A percentile compares a stretch with the other conserved stretches of the same genome.
Conservation (phyloP, 306 rosid species). For the Spatholobus suberectus region DNA sequence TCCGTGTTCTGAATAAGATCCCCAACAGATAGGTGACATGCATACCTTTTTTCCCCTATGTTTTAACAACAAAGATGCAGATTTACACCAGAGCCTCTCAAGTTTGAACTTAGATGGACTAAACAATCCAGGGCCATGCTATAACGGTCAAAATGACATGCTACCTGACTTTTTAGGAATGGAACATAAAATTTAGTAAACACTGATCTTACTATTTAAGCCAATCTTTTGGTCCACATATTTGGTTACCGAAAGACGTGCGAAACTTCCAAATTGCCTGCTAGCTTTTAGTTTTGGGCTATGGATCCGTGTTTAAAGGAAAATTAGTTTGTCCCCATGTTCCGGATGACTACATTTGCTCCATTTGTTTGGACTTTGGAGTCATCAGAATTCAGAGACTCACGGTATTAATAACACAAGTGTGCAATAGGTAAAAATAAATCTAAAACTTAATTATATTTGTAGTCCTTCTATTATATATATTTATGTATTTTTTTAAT, state of each 20-base stretch:
- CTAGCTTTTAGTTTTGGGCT: background rate
- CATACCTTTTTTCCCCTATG: background rate
- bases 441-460: background rate
- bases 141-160: background rate
- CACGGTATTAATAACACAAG: background rate
- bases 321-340: background rate
- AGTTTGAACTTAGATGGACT: background rate
- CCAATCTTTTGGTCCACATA: background rate
- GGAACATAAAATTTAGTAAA: background rate
- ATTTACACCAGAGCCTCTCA: background rate
- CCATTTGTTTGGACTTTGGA: background rate
- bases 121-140: background rate
- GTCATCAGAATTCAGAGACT: background rate
- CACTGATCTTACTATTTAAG: background rate
- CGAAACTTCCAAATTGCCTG: background rate
- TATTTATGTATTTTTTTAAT: too few species aligned
- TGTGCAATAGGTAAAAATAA: background rate
- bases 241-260: background rate
- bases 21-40: background rate
- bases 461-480: background rate
- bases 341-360: background rate
- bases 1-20: too few species aligned
- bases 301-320: background rate
- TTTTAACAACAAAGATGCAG: background rate
- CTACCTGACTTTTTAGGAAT: background rate